A percentile compares a stretch with the other conserved stretches of the same genome.
Conservation (phyloP, 345 rosid genomes). For the Eucalyptus sp. region DNA sequence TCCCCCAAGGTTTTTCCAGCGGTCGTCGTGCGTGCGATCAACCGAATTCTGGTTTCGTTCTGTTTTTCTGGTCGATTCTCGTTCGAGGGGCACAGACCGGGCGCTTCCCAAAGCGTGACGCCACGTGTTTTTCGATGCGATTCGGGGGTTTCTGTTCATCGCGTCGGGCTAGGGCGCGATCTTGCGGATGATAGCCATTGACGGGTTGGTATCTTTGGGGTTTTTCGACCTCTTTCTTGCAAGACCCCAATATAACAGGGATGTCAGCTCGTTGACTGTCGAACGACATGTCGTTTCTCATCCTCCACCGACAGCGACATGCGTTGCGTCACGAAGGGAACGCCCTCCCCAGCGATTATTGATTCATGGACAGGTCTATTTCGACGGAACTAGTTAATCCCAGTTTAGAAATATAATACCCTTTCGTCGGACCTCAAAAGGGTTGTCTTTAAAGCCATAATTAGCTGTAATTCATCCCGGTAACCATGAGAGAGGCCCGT, state of each 20-base stretch:
- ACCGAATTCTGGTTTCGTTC: neutral
- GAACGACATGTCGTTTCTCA: neutral
- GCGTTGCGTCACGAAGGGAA: neutral
- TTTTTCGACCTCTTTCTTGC: neutral
- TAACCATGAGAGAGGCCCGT: neutral
- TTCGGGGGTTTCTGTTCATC: neutral
- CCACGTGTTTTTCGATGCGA: neutral
- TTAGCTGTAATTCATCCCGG: neutral
- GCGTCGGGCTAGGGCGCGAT: neutral
- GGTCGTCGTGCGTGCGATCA: neutral
- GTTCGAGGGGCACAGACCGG: too few species aligned
- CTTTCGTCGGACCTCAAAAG: neutral
- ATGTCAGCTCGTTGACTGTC: neutral
- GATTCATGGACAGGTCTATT: neutral
- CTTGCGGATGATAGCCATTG: neutral
- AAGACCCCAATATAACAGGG: neutral
- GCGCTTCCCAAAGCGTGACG: neutral
- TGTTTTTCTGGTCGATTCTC: neutral
- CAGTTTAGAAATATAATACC: neutral
- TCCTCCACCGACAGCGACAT: neutral
- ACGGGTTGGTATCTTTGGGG: neutral
- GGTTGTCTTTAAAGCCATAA: neutral
- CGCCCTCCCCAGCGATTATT: neutral
- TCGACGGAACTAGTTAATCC: neutral
- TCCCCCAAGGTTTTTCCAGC: neutral